Base-by-base conservation (phyloP, 2,329 filamentous ascomycete genomes). In the Clarireedia paspali region DNA sequence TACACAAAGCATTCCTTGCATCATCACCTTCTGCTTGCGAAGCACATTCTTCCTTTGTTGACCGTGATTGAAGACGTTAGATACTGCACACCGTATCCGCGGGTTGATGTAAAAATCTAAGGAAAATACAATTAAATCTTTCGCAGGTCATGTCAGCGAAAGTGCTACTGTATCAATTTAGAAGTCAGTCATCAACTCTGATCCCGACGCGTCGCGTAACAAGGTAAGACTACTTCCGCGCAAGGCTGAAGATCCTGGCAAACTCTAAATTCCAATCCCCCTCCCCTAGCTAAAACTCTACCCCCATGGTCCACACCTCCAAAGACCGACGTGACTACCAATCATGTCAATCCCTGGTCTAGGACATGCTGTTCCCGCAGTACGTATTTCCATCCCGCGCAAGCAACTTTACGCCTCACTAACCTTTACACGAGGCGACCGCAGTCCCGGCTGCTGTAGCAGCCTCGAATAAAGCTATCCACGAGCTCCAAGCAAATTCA, bases 281-380 rank as follows among this genome's bases (percentile, higher is more conserved):
- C 47, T 57, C 34, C 49, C 53, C 42, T 49, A 34, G 53, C 46
- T 23, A 50, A 50, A 42, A 20, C 53, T 55, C 27, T 36, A 55
- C 53, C 27, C 30, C 46, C 46, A 50, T 55, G 47, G 46, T 44
- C 46, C 53, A 55, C 46, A 50, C 27, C 26, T 36, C 45, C 26
- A 45, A 45, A 45, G 42, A 45, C 36, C 47, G 2, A 34, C 38
- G 20, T 24, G 39, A 26, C 17, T 34, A 42, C 44, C 39, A 45
- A 50, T 44, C 17, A 89, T 89, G 86, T 88, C 85, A 64, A 86
- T 89, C 69, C 86, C 86, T 63, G 86, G 86, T 66, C 73, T 89
- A 70, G 86, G 86, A 64, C 82, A 88, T 68, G 81, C 85, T 53
- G 80, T 81, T 59, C 75, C 78, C 59, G 75, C 81, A 66, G 83